Percentiles rank a stretch among this genome's conserved stretches.
Evolutionary conservation across 192 early-diverging fungal species (phyloP).

Genomic region (Coemansia sp.): DNA sequence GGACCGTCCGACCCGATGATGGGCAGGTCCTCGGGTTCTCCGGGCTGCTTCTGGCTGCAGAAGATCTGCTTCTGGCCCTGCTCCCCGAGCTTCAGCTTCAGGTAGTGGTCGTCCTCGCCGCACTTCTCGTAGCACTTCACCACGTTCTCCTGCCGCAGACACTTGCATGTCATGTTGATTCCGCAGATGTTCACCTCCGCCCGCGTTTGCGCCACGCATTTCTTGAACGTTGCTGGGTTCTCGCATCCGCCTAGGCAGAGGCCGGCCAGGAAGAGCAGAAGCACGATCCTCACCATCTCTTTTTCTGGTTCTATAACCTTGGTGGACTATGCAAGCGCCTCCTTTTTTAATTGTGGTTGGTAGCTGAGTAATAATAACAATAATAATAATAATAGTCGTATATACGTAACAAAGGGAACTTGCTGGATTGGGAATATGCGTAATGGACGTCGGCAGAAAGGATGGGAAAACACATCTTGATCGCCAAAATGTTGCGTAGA

Average conservation of each 20-base stretch:
- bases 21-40: conserved; percentile 46
- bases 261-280: neutral
- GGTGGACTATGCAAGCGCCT: neutral
- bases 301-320: neutral
- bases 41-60: conserved; percentile 40
- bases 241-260: conserved; percentile 19
- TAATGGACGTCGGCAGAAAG: too few relatives aligned
- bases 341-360: too few relatives aligned
- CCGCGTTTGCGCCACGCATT: conserved; percentile 42
- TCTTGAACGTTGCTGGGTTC: conserved; percentile 45
- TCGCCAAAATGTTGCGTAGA: too few relatives aligned
- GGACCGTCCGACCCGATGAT: conserved; percentile 36
- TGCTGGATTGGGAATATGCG: too few relatives aligned
- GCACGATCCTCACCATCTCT: neutral
- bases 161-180: conserved; percentile 53
- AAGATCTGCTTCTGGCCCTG: conserved; percentile 44
- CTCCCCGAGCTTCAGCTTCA: conserved; percentile 31
- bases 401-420: too few relatives aligned
- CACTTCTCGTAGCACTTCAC: conserved; percentile 45
- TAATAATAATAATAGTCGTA: too few relatives aligned
- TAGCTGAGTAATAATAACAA: too few relatives aligned
- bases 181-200: conserved; percentile 52
- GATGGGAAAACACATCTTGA: too few relatives aligned
- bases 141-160: conserved; percentile 39
- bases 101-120: conserved; percentile 40